Conservation (phyloP, 176 grass and related monocot species). For the Tuctoria greenei region DNA sequence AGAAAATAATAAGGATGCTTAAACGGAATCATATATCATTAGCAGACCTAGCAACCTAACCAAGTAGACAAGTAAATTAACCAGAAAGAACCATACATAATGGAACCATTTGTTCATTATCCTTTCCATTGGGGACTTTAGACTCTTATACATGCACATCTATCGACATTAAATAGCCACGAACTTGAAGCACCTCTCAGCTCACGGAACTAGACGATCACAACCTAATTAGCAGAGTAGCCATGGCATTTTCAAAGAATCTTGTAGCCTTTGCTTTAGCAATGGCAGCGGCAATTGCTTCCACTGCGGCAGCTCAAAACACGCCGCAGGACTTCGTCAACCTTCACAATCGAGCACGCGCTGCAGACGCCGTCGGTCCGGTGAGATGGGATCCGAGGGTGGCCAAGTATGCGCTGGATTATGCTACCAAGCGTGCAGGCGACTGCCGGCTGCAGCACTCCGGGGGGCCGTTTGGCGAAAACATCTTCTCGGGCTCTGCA, state of each 20-base stretch:
- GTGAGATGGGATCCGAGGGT: conserved; percentile 50
- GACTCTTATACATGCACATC: neutral
- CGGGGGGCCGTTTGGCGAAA: conserved; percentile 55
- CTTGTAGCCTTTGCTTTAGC: neutral
- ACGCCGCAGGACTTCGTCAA: conserved; percentile 51
- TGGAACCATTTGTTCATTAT: neutral
- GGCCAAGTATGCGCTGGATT: conserved; percentile 35
- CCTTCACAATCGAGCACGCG: conserved; percentile 55
- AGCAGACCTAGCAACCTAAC: no score
- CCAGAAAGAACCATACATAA: no score
- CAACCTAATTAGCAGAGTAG: neutral
- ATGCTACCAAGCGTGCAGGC: conserved; percentile 29
- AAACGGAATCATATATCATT: no score
- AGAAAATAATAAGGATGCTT: neutral
- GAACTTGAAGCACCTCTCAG: neutral
- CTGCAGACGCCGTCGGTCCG: conserved; percentile 31
- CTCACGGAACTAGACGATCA: neutral
- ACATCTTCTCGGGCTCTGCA: conserved; percentile 46
- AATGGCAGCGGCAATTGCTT: neutral
- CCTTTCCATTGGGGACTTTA: neutral
- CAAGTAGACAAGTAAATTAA: no score
- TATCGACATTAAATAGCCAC: neutral
- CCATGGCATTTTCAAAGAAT: neutral
- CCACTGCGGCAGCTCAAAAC: conserved; percentile 46
- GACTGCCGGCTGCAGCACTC: conserved; percentile 61